Evolutionary conservation across 176 grass and related monocot species (phyloP), one percentile per base, ranked within the genome.

Genomic region (Tillandsia fasciculata): DNA sequence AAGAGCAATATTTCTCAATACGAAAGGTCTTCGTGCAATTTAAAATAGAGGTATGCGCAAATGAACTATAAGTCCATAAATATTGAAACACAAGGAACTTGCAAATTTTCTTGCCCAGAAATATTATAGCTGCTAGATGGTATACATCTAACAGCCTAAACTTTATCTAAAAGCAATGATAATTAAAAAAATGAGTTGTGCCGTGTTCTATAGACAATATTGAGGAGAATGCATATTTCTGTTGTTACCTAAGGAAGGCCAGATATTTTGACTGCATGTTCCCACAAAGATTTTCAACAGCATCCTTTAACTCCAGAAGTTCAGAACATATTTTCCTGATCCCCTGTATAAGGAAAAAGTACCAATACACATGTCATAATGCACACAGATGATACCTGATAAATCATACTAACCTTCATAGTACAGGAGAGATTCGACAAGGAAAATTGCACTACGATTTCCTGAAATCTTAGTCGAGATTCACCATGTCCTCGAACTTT

Each of bases 301-400:
- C 94, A 80, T 97, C 94, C 74, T 97, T 97, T 56, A 97, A 52
- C 70, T 97, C 94, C 79, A 97, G 69, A 48, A 92, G 90, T 52
- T 97, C 94, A 11, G 86, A 92, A 82, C 89, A 97, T 49, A 90
- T 82, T 74, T 90, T 89, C 74, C 89, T 83, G 70, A 97, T 92
- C 18, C 89, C 89, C 94, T 97, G 84, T 52, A 76, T 48, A 47
- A 18, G 48, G 63, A 74, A 26, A 48, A 48, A 6, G 17, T 63
- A 74, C 56, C 15, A 8, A 4, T 26, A 51, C 4, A 20, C 22
- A 48, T 50, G 24, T 10, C 27, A 10, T 24, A 49, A 18, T 26
- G 1, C 49, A 76, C 49, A 76, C n/a, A 15, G 15, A 22, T 3
- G n/a, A 59, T 8, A 59, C n/a, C 22, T 22, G 8, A 57, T 15